These are phyloP conservation scores for Pichia sp. DNA, from an alignment of 1,139 yeast species.

Conservation along the genomic window DNA sequence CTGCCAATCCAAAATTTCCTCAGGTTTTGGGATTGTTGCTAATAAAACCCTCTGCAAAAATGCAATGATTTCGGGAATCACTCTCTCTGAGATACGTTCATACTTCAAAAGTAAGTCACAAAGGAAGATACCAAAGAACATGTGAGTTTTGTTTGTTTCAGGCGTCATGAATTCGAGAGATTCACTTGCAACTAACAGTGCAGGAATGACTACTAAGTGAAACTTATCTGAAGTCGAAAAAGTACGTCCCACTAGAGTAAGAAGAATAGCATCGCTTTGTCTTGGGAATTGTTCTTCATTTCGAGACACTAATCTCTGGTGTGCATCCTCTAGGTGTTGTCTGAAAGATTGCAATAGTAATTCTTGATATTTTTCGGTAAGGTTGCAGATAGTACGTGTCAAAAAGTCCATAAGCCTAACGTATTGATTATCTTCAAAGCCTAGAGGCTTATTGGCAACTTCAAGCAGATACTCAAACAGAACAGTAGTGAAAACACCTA, in stretches of 20 bases:
- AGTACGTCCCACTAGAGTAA: slow-evolving; percentile 62
- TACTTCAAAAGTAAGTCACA: slow-evolving; percentile 60
- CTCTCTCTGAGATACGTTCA: slow-evolving; percentile 75
- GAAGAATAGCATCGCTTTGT: slow-evolving; percentile 56
- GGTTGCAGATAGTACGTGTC: slow-evolving; percentile 36
- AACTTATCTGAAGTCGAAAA: slow-evolving; percentile 96
- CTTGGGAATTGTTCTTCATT: slow-evolving; percentile 26
- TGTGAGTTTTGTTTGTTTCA: slow-evolving; percentile 29
- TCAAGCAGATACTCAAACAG: slow-evolving; percentile 57
- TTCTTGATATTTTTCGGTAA: slow-evolving; percentile 63
- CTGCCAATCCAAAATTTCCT: slow-evolving; percentile 17
- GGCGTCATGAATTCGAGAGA: slow-evolving; percentile 45
- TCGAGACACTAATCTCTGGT: slow-evolving; percentile 33
- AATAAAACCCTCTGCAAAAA: slow-evolving; percentile 51
- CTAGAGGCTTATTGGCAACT: slow-evolving; percentile 24
- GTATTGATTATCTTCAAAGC: slow-evolving; percentile 21
- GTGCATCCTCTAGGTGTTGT: slow-evolving; percentile 40
- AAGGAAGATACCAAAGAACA: slow-evolving; percentile 50
- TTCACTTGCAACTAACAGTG: slow-evolving; percentile 67
- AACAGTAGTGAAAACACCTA: slow-evolving; percentile 58
- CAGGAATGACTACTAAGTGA: slow-evolving; percentile 85
- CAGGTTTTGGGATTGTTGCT: slow-evolving; percentile 39
- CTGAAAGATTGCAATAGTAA: slow-evolving; percentile 53
- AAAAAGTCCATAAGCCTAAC: slow-evolving; percentile 40
- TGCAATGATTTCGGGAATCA: slow-evolving; percentile 67